These are phyloP conservation scores for Aspergillus fijiensis DNA, from an alignment of 2,329 filamentous ascomycete species.

Conservation along the genomic window DNA sequence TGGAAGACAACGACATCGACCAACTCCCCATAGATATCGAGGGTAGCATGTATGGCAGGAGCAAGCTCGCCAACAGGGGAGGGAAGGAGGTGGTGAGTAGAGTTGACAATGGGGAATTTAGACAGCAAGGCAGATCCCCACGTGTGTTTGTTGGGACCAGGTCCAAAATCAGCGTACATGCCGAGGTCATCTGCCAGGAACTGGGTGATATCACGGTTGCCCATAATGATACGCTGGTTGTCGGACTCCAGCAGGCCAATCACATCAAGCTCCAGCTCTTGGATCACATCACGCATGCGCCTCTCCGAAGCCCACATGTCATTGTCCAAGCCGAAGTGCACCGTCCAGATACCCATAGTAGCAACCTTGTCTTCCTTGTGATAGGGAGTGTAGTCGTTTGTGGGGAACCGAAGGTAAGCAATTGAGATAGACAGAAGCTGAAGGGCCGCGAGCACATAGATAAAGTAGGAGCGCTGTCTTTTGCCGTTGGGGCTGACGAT, in stretches of 20 bases:
- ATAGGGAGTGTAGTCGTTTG: conserved; percentile 87
- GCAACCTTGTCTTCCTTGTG: conserved; percentile 83
- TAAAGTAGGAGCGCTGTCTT: conserved; percentile 64
- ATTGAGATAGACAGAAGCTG: conserved; percentile 78
- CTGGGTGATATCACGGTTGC: conserved; percentile 93
- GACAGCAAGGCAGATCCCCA: conserved; percentile 92
- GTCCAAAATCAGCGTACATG: conserved; percentile 98
- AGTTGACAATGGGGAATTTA: conserved; percentile 97
- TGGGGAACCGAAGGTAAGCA: conserved; percentile 87
- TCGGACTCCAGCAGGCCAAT: conserved; percentile 93
- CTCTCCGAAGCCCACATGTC: conserved; percentile 98
- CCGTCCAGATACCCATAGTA: conserved; percentile 97
- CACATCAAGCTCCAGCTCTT: conserved; percentile 95
- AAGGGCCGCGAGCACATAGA: conserved; percentile 70
- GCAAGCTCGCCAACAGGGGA: conserved; percentile 92
- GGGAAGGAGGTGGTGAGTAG: conserved; percentile 90
- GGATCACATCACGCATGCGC: conserved; percentile 86
- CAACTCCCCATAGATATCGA: conserved; percentile 85
- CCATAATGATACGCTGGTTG: conserved; percentile 97
- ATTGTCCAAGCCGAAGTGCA: conserved; percentile 96
- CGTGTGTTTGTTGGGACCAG: conserved; percentile 97
- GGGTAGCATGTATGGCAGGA: conserved; percentile 92
- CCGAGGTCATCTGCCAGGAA: conserved; percentile 93
- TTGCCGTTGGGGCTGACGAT: conserved; percentile 40
- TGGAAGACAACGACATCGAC: conserved; percentile 98